Evolutionary conservation across 108 stramenopile genomes (phyloP).

Genomic region (Cyclotella atomus): DNA sequence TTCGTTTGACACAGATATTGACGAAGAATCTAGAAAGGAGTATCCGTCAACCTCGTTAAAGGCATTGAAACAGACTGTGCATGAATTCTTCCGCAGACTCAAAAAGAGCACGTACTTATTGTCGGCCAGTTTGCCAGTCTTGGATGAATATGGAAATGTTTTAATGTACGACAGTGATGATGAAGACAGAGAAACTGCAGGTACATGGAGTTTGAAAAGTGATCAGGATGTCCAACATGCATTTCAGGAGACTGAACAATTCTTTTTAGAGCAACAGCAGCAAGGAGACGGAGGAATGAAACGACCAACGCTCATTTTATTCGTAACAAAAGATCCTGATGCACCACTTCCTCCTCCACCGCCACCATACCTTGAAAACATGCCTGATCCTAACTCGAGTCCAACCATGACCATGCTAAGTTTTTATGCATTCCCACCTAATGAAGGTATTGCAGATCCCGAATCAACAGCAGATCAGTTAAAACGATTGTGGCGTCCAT

Average conservation of each 20-base stretch:
- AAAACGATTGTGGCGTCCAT: slow-evolving; percentile 79
- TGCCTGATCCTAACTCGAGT: slow-evolving; percentile 74
- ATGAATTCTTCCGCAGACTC: slow-evolving; percentile 79
- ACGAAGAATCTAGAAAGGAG: too few relatives aligned
- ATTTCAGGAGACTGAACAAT: slow-evolving; percentile 69
- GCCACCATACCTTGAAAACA: slow-evolving; percentile 67
- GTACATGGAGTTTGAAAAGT: slow-evolving; percentile 53
- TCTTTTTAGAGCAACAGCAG: slow-evolving; percentile 49
- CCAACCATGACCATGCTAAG: slow-evolving; percentile 89
- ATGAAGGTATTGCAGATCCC: slow-evolving; percentile 62
- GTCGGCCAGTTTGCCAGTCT: slow-evolving; percentile 62
- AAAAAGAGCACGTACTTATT: slow-evolving; percentile 74
- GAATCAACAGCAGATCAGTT: slow-evolving; percentile 70
- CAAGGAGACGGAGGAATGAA: slow-evolving; percentile 43
- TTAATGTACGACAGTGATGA: slow-evolving; percentile 27
- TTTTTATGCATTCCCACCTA: slow-evolving; percentile 85
- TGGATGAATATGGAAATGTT: slow-evolving; percentile 65
- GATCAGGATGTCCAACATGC: slow-evolving; percentile 77
- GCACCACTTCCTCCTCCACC: slow-evolving; percentile 79
- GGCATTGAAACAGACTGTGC: slow-evolving; percentile 69
- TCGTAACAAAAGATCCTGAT: slow-evolving; percentile 83
- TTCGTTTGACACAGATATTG: slow-evolving; percentile 7
- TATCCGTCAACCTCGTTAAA: slow-evolving; percentile 56
- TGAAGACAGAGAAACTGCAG: slow-evolving; percentile 4
- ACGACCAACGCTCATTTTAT: slow-evolving; percentile 76